Conservation (phyloP, 768 basidiomycete species). For the Agaricus blazei region DNA sequence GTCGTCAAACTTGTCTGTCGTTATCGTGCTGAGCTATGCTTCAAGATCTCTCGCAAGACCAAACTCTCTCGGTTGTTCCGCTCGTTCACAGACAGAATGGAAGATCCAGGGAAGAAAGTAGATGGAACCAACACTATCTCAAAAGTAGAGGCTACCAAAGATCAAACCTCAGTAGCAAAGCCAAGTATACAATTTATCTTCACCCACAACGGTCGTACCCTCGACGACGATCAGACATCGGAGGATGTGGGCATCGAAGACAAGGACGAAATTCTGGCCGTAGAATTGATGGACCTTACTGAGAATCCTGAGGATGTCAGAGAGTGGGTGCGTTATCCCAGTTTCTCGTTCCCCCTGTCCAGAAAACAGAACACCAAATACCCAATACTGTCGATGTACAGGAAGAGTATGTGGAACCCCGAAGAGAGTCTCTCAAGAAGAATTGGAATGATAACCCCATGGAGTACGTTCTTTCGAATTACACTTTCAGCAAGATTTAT, state of each 20-base stretch:
- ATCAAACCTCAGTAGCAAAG: slow-evolving; percentile 44
- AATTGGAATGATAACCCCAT: slow-evolving; percentile 71
- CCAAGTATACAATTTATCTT: slow-evolving; percentile 76
- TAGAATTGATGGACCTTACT: slow-evolving; percentile 89
- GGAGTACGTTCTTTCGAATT: slow-evolving; percentile 47
- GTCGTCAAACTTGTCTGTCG: slow-evolving; percentile 86
- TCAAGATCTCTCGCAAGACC: slow-evolving; percentile 90
- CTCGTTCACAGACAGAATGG: slow-evolving; percentile 90
- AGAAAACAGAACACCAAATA: neutral
- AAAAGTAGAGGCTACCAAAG: slow-evolving; percentile 45
- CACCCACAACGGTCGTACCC: slow-evolving; percentile 71
- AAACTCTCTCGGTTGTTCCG: slow-evolving; percentile 79
- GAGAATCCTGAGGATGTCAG: slow-evolving; percentile 57
- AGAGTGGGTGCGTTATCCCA: slow-evolving; percentile 46
- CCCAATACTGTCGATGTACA: slow-evolving; percentile 20
- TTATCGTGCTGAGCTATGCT: slow-evolving; percentile 87
- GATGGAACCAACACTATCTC: slow-evolving; percentile 22
- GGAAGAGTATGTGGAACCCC: slow-evolving; percentile 64
- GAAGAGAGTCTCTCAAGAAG: slow-evolving; percentile 70
- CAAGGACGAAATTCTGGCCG: slow-evolving; percentile 82
- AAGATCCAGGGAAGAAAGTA: slow-evolving; percentile 46
- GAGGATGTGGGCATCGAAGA: slow-evolving; percentile 88
- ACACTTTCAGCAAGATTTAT: neutral
- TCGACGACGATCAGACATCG: slow-evolving; percentile 81
- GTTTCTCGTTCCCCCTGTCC: neutral